A percentile compares a stretch with the other conserved stretches of the same genome.
These are phyloP conservation scores for Metschnikowia sp. DNA, from an alignment of 805 yeast genomes.

Conservation along the genomic window DNA sequence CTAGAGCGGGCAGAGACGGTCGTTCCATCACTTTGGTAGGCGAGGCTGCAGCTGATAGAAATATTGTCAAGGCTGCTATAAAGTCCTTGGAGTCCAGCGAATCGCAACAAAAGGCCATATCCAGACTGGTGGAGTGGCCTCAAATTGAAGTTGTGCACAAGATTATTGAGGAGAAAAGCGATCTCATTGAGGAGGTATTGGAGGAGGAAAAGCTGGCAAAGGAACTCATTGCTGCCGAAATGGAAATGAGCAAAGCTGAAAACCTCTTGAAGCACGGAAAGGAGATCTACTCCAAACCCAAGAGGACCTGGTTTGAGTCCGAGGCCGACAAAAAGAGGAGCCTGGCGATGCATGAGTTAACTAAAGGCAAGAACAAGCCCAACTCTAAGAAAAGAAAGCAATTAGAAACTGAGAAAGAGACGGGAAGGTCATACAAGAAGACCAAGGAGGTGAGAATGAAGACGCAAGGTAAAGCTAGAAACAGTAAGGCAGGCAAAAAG, in stretches of 20 bases:
- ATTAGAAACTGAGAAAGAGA: conserved; percentile 56
- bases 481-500: conserved; percentile 11
- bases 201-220: conserved; percentile 88
- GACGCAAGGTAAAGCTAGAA: conserved; percentile 18
- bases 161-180: conserved; percentile 57
- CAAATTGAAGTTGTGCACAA: conserved; percentile 69
- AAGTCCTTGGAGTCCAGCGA: conserved; percentile 49
- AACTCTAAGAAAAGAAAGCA: conserved; percentile 73
- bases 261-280: conserved; percentile 74
- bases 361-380: conserved; percentile 51
- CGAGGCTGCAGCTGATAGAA: conserved; percentile 81
- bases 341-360: conserved; percentile 35
- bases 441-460: conserved; percentile 65
- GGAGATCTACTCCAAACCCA: conserved; percentile 87
- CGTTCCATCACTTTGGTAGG: conserved; percentile 91
- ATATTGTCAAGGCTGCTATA: conserved; percentile 87
- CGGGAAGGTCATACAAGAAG: conserved; percentile 67
- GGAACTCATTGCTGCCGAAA: conserved; percentile 82
- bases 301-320: conserved; percentile 92
- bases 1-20: conserved; percentile 98
- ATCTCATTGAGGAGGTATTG: conserved; percentile 68
- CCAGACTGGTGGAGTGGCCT: conserved; percentile 88
- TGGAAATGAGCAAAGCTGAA: conserved; percentile 82
- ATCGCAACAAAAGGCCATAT: conserved; percentile 59
- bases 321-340: conserved; percentile 50